Percentiles rank a stretch among this genome's conserved stretches.
Evolutionary conservation across 2,329 filamentous ascomycete genomes (phyloP).

Genomic region (Trichophyton simii): DNA sequence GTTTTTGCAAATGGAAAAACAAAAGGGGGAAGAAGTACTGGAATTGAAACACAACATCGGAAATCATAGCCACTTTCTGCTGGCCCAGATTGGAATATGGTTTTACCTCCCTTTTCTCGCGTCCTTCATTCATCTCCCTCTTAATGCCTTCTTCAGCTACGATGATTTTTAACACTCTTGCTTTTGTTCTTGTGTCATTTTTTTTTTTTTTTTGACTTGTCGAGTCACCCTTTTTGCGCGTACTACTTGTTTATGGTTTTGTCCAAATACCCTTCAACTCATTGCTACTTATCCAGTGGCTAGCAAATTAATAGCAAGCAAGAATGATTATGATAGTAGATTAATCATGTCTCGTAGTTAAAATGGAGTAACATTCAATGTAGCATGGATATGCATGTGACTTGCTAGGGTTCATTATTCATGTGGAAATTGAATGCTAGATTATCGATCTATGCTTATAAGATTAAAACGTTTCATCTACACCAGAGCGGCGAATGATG

Average conservation of each 20-base stretch:
- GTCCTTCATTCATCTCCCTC: neutral
- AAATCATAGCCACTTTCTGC: neutral
- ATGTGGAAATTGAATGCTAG: neutral
- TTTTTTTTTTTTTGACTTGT: neutral
- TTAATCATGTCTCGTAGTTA: neutral
- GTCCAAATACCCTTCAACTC: neutral
- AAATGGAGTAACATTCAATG: neutral
- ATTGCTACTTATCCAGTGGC: neutral
- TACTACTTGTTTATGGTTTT: neutral
- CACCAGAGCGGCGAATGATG: constrained; percentile 29
- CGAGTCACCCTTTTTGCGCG: neutral
- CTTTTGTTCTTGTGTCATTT: neutral
- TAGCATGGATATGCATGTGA: neutral
- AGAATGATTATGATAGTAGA: neutral
- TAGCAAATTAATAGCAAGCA: neutral
- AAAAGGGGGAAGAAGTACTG: neutral
- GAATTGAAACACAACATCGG: neutral
- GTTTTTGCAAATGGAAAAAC: neutral
- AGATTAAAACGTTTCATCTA: constrained; percentile 36
- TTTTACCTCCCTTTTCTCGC: neutral
- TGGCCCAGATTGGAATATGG: neutral
- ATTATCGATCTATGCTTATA: constrained; percentile 2
- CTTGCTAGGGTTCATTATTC: neutral
- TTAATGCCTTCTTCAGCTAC: neutral
- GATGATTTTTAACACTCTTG: neutral